Conservation (phyloP, 2,329 filamentous ascomycete genomes). For the Epichloe uncinata region DNA sequence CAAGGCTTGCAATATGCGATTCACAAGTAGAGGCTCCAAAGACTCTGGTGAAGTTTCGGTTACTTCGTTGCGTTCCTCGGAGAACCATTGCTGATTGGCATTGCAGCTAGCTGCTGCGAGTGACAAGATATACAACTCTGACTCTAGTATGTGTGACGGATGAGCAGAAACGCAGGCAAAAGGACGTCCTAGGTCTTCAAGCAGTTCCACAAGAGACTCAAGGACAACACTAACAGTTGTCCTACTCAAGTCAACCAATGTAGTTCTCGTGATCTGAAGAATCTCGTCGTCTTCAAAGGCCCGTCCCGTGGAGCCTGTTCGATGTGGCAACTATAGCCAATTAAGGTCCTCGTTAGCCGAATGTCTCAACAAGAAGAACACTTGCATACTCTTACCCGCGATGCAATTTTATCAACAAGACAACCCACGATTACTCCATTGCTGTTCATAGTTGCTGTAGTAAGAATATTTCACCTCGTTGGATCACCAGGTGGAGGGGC, state of each 20-base stretch:
- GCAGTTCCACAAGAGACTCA: conserved; percentile 40
- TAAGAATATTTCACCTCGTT: conserved; percentile 4
- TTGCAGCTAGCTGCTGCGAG: conserved; percentile 53
- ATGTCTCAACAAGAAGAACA: neutral
- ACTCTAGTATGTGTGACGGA: conserved; percentile 46
- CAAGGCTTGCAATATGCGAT: conserved; percentile 40
- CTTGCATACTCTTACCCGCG: conserved; percentile 35
- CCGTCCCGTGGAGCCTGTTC: conserved; percentile 4
- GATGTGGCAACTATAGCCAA: conserved; percentile 7
- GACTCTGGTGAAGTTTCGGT: conserved; percentile 19
- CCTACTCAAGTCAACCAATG: conserved; percentile 46
- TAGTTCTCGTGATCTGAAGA: conserved; percentile 45
- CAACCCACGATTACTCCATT: conserved; percentile 47
- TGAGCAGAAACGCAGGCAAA: conserved; percentile 38
- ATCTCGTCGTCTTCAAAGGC: conserved; percentile 40
- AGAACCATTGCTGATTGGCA: conserved; percentile 37
- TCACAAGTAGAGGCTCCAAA: conserved; percentile 38
- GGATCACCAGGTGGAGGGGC: neutral
- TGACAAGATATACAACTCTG: conserved; percentile 50
- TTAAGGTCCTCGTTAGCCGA: neutral
- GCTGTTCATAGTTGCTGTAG: conserved; percentile 35
- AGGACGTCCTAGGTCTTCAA: conserved; percentile 44
- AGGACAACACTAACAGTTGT: conserved; percentile 40
- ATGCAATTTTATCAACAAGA: conserved; percentile 48
- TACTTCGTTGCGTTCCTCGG: conserved; percentile 10